phyloP scores from a whole-genome alignment of 2,329 filamentous ascomycete genomes.

The Balansia obtecta region DNA sequence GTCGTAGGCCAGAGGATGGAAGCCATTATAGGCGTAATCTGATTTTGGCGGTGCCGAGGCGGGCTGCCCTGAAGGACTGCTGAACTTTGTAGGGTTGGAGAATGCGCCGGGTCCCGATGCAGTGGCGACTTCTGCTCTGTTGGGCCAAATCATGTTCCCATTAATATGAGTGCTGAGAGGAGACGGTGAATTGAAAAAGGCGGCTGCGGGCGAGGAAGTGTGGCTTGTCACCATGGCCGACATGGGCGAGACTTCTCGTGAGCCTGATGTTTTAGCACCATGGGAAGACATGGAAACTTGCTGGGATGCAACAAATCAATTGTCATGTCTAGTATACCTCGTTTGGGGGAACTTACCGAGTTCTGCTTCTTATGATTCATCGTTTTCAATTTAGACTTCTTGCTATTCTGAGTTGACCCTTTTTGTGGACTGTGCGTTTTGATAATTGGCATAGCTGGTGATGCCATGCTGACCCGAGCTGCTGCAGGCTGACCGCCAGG shows the following conservation, averaged over 20 bases:
- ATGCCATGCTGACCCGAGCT: conserved; percentile 24
- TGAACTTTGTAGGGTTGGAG: conserved; percentile 15
- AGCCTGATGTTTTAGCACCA: conserved; percentile 31
- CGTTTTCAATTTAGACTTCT: conserved; percentile 11
- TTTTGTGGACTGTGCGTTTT: conserved; percentile 21
- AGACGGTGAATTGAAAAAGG: conserved; percentile 35
- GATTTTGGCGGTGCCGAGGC: conserved; percentile 13
- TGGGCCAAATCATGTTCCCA: conserved; percentile 24
- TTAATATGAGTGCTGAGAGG: conserved; percentile 24
- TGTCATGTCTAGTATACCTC: background rate
- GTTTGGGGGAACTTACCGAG: conserved; percentile 24
- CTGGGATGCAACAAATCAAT: conserved; percentile 24
- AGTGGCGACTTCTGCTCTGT: conserved; percentile 15
- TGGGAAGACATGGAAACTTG: conserved; percentile 39
- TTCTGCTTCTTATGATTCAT: conserved; percentile 24
- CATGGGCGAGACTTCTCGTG: conserved; percentile 42
- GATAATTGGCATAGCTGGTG: conserved; percentile 29
- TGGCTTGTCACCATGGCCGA: conserved; percentile 39
- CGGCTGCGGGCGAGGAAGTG: conserved; percentile 34
- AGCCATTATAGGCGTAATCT: conserved; percentile 15
- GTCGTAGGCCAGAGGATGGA: conserved; percentile 15
- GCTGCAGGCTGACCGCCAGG: conserved; percentile 26
- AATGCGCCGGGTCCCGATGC: conserved; percentile 13
- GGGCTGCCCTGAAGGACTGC: conserved; percentile 7
- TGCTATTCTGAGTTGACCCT: conserved; percentile 12